These are phyloP conservation scores for Linnemannia zychae DNA, from an alignment of 192 early-diverging fungal species.

Conservation along the genomic window DNA sequence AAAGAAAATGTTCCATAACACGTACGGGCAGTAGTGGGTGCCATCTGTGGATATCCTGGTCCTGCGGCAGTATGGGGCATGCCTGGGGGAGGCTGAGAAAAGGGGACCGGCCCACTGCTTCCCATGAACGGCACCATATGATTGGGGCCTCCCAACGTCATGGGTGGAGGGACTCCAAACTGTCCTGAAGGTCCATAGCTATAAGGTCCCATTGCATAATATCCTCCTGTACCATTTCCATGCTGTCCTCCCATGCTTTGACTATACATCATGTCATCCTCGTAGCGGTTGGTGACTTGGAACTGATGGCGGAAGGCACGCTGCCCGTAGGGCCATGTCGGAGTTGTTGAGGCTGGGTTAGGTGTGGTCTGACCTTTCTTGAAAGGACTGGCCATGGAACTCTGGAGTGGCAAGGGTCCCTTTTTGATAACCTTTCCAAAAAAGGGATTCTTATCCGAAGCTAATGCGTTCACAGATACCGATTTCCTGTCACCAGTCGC, in stretches of 20 bases:
- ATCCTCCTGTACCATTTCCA: conserved; percentile 55
- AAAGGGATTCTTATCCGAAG: conserved; percentile 34
- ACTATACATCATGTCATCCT: conserved; percentile 62
- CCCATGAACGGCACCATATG: conserved; percentile 51
- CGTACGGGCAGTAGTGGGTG: conserved; percentile 62
- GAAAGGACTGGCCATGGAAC: conserved; percentile 62
- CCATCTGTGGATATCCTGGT: conserved; percentile 67
- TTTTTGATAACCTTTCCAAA: conserved; percentile 39
- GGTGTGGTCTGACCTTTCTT: conserved; percentile 54
- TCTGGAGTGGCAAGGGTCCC: conserved; percentile 47
- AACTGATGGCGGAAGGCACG: conserved; percentile 67
- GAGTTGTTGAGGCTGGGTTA: conserved; percentile 53
- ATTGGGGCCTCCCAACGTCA: conserved; percentile 60
- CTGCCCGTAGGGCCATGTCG: conserved; percentile 71
- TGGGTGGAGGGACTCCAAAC: conserved; percentile 62
- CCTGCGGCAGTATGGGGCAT: conserved; percentile 60
- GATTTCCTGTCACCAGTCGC: conserved; percentile 43
- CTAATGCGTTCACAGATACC: not conserved
- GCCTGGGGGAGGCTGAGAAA: conserved; percentile 41
- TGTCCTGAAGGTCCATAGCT: conserved; percentile 50
- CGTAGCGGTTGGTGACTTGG: conserved; percentile 59
- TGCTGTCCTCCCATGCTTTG: conserved; percentile 57
- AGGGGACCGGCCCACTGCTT: conserved; percentile 29
- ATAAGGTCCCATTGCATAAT: conserved; percentile 54
- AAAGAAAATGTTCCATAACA: not conserved